A percentile compares a stretch with the other conserved stretches of the same genome.
Conservation (phyloP, 1,284 basidiomycete species). For the Cutaneotrichosporon sp. region DNA sequence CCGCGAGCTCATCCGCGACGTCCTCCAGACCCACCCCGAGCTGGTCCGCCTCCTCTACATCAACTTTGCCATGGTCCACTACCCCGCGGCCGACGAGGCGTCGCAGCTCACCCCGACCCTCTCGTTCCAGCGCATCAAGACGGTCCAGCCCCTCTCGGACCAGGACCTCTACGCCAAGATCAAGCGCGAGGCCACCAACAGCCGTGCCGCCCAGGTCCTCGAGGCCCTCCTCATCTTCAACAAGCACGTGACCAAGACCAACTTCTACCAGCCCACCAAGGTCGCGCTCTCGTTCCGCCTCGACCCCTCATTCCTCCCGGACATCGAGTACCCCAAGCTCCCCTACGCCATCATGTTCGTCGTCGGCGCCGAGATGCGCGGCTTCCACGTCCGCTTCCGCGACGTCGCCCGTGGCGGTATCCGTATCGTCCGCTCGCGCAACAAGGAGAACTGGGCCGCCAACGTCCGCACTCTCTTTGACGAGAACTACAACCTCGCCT, state of each 20-base stretch:
- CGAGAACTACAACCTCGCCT: conserved; percentile 96
- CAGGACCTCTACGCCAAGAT: conserved; percentile 86
- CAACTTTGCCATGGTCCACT: conserved; percentile 85
- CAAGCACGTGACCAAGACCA: conserved; percentile 95
- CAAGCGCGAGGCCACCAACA: conserved; percentile 78
- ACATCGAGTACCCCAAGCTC: conserved; percentile 87
- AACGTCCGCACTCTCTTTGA: conserved; percentile 97
- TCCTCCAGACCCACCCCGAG: conserved; percentile 80
- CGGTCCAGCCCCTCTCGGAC: conserved; percentile 80
- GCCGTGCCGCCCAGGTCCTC: conserved; percentile 91
- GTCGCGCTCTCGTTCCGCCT: conserved; percentile 97
- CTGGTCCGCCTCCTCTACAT: conserved; percentile 91
- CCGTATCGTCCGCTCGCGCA: conserved; percentile 90
- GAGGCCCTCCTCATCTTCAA: conserved; percentile 96
- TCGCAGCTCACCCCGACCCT: conserved; percentile 70
- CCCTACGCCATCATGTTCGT: conserved; percentile 94
- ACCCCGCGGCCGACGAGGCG: conserved; percentile 53
- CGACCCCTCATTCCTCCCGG: conserved; percentile 88
- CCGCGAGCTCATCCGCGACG: conserved; percentile 89
- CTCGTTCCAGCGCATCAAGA: conserved; percentile 92
- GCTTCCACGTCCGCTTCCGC: conserved; percentile 97
- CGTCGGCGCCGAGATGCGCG: conserved; percentile 92
- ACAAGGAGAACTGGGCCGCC: conserved; percentile 95
- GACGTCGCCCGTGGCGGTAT: conserved; percentile 98
- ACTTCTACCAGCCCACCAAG: conserved; percentile 85